Percentiles rank a stretch among this genome's conserved stretches.
Conservation (phyloP, 2,329 filamentous ascomycete genomes). For the Periconia sp. region DNA sequence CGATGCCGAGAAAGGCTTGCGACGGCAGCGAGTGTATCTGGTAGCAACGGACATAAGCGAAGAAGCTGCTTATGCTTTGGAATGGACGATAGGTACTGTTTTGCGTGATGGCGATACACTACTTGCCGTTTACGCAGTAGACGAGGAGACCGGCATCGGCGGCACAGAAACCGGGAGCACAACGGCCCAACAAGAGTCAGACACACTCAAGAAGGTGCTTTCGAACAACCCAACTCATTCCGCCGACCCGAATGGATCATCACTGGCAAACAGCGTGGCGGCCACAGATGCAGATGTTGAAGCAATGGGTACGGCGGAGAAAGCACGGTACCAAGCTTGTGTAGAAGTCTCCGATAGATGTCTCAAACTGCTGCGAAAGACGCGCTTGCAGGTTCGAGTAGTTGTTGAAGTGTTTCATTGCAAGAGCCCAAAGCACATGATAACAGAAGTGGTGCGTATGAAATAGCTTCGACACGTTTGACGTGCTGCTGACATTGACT, state of each 20-base stretch:
- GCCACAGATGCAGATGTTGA: slow-evolving; percentile 40
- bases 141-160: slow-evolving; percentile 69
- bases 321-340: slow-evolving; percentile 79
- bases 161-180: slow-evolving; percentile 58
- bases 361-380: slow-evolving; percentile 85
- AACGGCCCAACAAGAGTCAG: slow-evolving; percentile 75
- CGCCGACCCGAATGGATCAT: slow-evolving; percentile 31
- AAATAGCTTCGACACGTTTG: slow-evolving; percentile 12
- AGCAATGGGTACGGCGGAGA: slow-evolving; percentile 60
- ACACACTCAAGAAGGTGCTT: slow-evolving; percentile 69
- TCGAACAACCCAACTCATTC: slow-evolving; percentile 43
- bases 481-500: slow-evolving; percentile 24
- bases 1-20: slow-evolving; percentile 76
- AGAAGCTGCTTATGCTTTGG: slow-evolving; percentile 90
- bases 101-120: slow-evolving; percentile 92
- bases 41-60: slow-evolving; percentile 95
- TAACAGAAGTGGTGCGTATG: slow-evolving; percentile 77
- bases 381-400: slow-evolving; percentile 85
- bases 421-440: slow-evolving; percentile 94
- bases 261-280: slow-evolving; percentile 37
- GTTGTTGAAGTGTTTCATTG: slow-evolving; percentile 97
- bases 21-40: slow-evolving; percentile 83
- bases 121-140: slow-evolving; percentile 88
- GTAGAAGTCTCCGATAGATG: slow-evolving; percentile 82
- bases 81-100: slow-evolving; percentile 97